A percentile compares a stretch with the other conserved stretches of the same genome.
Evolutionary conservation across 2,329 filamentous ascomycete species (phyloP).

Genomic region (Botryosphaeria dothidea): DNA sequence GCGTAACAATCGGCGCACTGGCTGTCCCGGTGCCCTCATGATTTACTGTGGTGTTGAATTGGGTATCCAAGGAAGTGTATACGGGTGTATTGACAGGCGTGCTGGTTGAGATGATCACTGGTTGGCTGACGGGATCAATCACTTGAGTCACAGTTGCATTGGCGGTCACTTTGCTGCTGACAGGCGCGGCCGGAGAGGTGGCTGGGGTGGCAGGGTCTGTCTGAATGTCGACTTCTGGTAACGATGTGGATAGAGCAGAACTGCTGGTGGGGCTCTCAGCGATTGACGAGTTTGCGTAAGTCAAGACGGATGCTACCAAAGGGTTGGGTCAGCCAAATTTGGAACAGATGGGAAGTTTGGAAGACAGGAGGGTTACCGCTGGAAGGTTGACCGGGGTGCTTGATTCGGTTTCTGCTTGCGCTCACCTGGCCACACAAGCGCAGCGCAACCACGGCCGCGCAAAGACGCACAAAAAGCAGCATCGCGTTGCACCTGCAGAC

Average conservation of each 20-base stretch:
- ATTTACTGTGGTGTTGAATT: background rate
- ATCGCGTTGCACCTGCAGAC: background rate
- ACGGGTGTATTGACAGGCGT: background rate
- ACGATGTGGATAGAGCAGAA: background rate
- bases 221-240: background rate
- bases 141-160: background rate
- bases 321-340: background rate
- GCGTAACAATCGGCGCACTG: background rate
- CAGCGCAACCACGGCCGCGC: background rate
- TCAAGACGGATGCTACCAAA: background rate
- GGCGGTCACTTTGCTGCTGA: background rate
- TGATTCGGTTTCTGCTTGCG: slow-evolving; percentile 7
- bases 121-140: background rate
- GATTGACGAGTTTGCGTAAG: slow-evolving; percentile 6
- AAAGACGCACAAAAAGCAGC: background rate
- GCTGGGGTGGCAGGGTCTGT: background rate
- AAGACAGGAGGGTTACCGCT: background rate
- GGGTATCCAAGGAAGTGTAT: background rate
- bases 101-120: background rate
- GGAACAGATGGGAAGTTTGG: background rate
- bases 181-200: background rate
- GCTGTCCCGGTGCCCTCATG: background rate
- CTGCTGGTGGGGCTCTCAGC: background rate
- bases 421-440: background rate
- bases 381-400: background rate